A percentile compares a stretch with the other conserved stretches of the same genome.
phyloP scores from a whole-genome alignment of 2,329 filamentous ascomycete genomes.

The Calonectria crousiana region DNA sequence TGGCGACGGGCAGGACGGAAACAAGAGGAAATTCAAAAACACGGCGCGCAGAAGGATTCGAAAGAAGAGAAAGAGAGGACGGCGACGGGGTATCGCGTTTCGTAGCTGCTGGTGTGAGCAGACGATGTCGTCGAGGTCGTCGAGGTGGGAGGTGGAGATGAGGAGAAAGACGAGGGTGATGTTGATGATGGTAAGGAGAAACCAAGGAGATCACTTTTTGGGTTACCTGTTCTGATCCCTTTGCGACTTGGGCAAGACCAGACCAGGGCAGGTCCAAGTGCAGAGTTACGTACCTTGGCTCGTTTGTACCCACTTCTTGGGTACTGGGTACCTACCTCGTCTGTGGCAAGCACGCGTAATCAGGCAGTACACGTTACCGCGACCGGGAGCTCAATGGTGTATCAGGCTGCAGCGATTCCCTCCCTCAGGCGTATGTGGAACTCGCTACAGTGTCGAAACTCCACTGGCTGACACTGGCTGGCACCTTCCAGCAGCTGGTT shows the following conservation, averaged over 20 bases:
- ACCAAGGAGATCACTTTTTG: conserved; percentile 44
- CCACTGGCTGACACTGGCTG: conserved; percentile 23
- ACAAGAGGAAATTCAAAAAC: conserved; percentile 23
- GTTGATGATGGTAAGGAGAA: conserved; percentile 44
- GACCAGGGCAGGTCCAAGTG: conserved; percentile 19
- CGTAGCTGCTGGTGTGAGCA: conserved; percentile 44
- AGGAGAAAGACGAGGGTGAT: conserved; percentile 32
- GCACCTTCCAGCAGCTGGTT: conserved; percentile 11
- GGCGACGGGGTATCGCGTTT: conserved; percentile 37
- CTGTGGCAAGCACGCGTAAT: background rate
- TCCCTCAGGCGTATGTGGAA: conserved; percentile 20
- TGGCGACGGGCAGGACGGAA: conserved; percentile 40
- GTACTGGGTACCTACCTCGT: background rate
- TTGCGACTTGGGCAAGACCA: conserved; percentile 30
- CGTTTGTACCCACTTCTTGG: background rate
- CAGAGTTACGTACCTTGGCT: conserved; percentile 22
- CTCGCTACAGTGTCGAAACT: conserved; percentile 19
- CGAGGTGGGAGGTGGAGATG: conserved; percentile 35
- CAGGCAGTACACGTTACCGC: background rate
- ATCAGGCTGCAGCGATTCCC: conserved; percentile 16
- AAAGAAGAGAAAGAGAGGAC: conserved; percentile 29
- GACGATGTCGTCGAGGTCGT: conserved; percentile 39
- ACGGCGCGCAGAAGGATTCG: conserved; percentile 34
- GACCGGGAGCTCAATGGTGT: background rate
- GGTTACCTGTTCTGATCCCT: conserved; percentile 52